Evolutionary conservation across 2,329 filamentous ascomycete species (phyloP).

Genomic region (Paecilomyces dactylethromorphus): DNA sequence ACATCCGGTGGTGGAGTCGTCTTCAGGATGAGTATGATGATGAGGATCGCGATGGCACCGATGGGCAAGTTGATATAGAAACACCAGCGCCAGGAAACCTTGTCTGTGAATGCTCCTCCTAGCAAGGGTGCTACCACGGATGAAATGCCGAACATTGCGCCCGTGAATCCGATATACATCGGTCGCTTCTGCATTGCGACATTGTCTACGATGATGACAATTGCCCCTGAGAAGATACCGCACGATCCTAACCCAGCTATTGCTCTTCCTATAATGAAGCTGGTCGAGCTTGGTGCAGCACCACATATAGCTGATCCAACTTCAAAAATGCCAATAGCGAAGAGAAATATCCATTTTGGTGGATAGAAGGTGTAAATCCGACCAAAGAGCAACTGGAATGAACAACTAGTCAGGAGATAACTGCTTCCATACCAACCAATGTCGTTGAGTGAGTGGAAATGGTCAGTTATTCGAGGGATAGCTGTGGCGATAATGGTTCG

Average conservation of each 20-base stretch:
- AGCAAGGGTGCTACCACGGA: conserved; percentile 10
- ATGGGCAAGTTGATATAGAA: conserved; percentile 37
- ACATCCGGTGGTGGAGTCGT: conserved; percentile 15
- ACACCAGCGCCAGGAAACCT: conserved; percentile 39
- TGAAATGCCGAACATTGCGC: conserved; percentile 10
- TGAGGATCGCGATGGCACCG: conserved; percentile 23
- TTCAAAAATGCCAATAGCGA: conserved; percentile 22
- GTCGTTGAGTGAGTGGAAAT: conserved; percentile 26
- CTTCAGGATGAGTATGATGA: conserved; percentile 27
- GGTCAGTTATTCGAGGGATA: conserved; percentile 28
- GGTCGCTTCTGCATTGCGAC: conserved; percentile 26
- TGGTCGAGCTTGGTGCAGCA: conserved; percentile 18
- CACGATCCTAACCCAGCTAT: conserved; percentile 27
- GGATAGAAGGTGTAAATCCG: conserved; percentile 36
- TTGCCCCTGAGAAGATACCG: conserved; percentile 31
- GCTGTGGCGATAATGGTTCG: conserved; percentile 14
- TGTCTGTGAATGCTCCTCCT: conserved; percentile 13
- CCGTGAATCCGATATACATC: conserved; percentile 7
- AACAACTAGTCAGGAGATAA: conserved; percentile 23
- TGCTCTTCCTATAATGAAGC: conserved; percentile 28
- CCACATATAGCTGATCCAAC: conserved; percentile 21
- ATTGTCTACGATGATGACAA: conserved; percentile 28
- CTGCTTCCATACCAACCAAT: conserved; percentile 31
- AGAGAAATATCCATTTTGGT: conserved; percentile 27
- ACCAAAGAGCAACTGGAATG: conserved; percentile 26